Conservation (phyloP, 164 flowering plant genomes). For the Echeveria elegans region DNA sequence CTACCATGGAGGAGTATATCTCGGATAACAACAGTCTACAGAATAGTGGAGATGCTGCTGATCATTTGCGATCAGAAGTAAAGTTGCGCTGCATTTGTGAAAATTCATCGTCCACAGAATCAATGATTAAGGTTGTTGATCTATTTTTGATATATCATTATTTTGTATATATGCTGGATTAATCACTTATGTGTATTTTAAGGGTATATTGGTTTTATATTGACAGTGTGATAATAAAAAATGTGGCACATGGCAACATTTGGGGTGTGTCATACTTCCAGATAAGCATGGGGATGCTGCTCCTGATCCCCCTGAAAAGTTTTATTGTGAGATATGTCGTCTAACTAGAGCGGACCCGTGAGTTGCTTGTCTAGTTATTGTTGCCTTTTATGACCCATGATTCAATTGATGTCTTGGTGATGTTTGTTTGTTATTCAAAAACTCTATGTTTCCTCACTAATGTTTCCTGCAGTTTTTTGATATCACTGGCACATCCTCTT, state of each 20-base stretch:
- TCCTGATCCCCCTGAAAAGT: constrained; percentile 48
- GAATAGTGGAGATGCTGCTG: constrained; percentile 64
- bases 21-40: constrained; percentile 41
- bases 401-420: neutral
- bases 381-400: neutral
- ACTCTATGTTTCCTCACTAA: neutral
- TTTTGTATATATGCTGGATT: too few relatives aligned
- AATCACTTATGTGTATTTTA: neutral
- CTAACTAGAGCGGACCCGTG: constrained; percentile 96
- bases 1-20: constrained; percentile 53
- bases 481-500: constrained; percentile 53
- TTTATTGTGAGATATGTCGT: constrained; percentile 88
- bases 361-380: constrained; percentile 19
- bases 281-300: constrained; percentile 69
- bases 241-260: constrained; percentile 84
- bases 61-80: constrained; percentile 28
- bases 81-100: constrained; percentile 93
- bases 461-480: constrained; percentile 62
- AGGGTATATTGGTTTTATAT: neutral
- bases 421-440: neutral
- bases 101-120: constrained; percentile 52
- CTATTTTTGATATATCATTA: neutral
- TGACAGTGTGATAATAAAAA: constrained; percentile 82
- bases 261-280: constrained; percentile 74
- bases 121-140: constrained; percentile 63